Evolutionary conservation across 768 basidiomycete genomes (phyloP).

Genomic region (Clitopilus hobsonii): DNA sequence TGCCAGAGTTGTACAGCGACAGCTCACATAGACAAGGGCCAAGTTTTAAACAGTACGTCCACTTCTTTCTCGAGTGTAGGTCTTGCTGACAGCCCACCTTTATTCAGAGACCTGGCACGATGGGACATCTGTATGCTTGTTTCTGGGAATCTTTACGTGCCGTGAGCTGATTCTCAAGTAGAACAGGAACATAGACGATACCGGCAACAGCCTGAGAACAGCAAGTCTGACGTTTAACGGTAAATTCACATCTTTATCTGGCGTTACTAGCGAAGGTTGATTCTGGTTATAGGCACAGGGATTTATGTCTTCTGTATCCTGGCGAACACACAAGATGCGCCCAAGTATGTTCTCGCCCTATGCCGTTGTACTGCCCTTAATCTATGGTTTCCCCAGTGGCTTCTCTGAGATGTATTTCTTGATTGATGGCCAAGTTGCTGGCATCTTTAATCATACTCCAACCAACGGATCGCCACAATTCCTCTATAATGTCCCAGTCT

Average conservation of each 20-base stretch:
- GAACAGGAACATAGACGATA: constrained; percentile 10
- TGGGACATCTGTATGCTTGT: constrained; percentile 13
- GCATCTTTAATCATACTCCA: constrained; percentile 20
- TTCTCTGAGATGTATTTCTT: constrained; percentile 32
- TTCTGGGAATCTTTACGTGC: background rate
- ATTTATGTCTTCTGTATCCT: constrained; percentile 38
- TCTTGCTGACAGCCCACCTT: background rate
- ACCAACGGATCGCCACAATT: constrained; percentile 4
- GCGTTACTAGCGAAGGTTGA: constrained; percentile 4
- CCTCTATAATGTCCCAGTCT: constrained; percentile 31
- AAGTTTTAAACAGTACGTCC: constrained; percentile 9
- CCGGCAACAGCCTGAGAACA: constrained; percentile 11
- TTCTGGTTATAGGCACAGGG: constrained; percentile 28
- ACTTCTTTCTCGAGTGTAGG: background rate
- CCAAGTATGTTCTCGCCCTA: constrained; percentile 8
- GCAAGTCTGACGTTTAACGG: constrained; percentile 31
- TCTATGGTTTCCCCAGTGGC: constrained; percentile 12
- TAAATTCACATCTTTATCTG: constrained; percentile 8
- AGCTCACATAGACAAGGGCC: constrained; percentile 11
- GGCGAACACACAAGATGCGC: constrained; percentile 16
- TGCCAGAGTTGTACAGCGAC: constrained; percentile 22
- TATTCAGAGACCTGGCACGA: constrained; percentile 31
- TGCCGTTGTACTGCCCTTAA: background rate
- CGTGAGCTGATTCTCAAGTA: constrained; percentile 8
- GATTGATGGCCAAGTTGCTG: constrained; percentile 27